Conservation (phyloP, 2,329 filamentous ascomycete species). For the Talaromyces sp. region DNA sequence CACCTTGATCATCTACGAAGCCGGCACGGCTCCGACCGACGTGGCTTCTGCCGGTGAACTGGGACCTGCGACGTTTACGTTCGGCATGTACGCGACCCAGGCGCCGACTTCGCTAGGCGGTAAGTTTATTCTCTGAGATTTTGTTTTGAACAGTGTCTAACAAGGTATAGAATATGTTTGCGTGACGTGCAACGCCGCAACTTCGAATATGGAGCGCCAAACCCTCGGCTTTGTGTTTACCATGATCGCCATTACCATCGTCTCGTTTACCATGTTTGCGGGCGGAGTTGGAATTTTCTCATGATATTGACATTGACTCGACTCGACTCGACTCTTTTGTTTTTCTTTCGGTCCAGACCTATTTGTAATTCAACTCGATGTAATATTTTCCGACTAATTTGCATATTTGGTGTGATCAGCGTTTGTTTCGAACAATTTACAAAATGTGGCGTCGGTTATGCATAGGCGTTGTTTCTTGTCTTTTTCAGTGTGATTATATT, state of each 20-base stretch:
- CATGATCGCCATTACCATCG: slow-evolving; percentile 51
- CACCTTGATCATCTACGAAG: slow-evolving; percentile 59
- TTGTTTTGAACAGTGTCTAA: not conserved
- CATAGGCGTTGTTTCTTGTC: not conserved
- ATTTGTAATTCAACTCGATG: not conserved
- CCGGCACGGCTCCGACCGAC: slow-evolving; percentile 46
- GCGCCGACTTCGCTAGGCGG: slow-evolving; percentile 44
- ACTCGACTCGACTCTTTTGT: not conserved
- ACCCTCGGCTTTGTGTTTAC: slow-evolving; percentile 51
- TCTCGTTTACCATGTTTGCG: slow-evolving; percentile 52
- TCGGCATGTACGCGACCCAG: slow-evolving; percentile 59
- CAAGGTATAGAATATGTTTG: slow-evolving; percentile 38
- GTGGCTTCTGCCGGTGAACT: slow-evolving; percentile 51
- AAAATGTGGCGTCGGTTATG: not conserved
- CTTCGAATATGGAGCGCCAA: slow-evolving; percentile 49
- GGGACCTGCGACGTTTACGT: slow-evolving; percentile 46
- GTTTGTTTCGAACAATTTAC: not conserved
- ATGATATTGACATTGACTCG: not conserved
- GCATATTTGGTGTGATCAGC: not conserved
- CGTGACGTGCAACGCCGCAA: slow-evolving; percentile 51
- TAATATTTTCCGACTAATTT: not conserved
- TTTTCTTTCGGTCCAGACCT: not conserved
- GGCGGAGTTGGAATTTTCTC: slow-evolving; percentile 34
- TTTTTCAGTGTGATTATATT: not conserved
- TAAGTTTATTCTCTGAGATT: slow-evolving; percentile 27